Evolutionary conservation across 1,284 basidiomycete species (phyloP).

Genomic region (Prillingera fragicola): DNA sequence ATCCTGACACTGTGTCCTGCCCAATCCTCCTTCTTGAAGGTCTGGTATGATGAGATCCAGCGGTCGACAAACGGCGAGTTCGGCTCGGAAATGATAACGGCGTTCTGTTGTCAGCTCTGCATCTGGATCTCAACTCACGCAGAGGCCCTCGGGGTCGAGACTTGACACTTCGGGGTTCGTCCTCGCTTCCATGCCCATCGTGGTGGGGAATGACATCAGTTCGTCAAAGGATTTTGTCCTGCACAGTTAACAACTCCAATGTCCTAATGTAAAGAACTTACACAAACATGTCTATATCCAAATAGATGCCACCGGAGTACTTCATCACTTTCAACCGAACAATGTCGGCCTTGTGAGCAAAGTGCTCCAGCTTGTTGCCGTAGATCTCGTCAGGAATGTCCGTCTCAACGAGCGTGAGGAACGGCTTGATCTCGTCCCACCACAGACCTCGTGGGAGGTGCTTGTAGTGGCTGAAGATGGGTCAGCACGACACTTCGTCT

Average conservation of each 20-base stretch:
- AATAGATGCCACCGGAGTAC: constrained; percentile 50
- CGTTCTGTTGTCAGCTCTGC: constrained; percentile 45
- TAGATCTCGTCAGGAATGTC: constrained; percentile 35
- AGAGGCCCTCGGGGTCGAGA: constrained; percentile 46
- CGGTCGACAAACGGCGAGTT: constrained; percentile 48
- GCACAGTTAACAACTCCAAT: constrained; percentile 1
- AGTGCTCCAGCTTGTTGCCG: constrained; percentile 38
- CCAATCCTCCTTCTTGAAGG: constrained; percentile 47
- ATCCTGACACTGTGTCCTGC: constrained; percentile 47
- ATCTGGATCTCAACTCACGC: constrained; percentile 27
- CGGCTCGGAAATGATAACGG: constrained; percentile 49
- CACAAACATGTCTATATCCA: constrained; percentile 51
- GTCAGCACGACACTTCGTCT: neutral
- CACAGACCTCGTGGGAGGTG: constrained; percentile 46
- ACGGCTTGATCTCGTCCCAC: constrained; percentile 43
- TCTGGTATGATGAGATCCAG: constrained; percentile 47
- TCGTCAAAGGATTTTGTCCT: constrained; percentile 40
- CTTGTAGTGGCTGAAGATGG: constrained; percentile 40
- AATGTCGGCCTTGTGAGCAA: constrained; percentile 48
- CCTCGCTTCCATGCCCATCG: constrained; percentile 50
- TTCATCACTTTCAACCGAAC: constrained; percentile 42
- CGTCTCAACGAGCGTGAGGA: constrained; percentile 41
- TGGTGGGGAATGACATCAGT: constrained; percentile 43
- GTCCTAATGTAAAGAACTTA: constrained; percentile 18
- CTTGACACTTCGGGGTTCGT: constrained; percentile 42